These are phyloP conservation scores for Diplocarpon mali DNA, from an alignment of 2,329 filamentous ascomycete genomes.

Conservation along the genomic window DNA sequence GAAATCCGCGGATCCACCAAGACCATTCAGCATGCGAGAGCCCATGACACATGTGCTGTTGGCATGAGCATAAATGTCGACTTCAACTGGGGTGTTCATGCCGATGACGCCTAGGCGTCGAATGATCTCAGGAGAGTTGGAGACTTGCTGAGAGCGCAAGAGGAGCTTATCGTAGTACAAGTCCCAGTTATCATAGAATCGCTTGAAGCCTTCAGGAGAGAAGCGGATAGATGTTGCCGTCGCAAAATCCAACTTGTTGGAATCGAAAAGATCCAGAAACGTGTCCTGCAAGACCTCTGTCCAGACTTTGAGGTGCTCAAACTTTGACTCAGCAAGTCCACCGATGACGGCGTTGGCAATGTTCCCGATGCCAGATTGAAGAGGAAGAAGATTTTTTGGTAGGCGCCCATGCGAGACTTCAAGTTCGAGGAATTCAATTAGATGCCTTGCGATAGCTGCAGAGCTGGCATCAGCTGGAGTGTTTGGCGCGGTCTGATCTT, in stretches of 20 bases:
- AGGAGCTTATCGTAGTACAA: constrained; percentile 71
- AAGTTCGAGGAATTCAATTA: constrained; percentile 80
- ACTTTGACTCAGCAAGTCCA: constrained; percentile 69
- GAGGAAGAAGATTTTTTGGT: constrained; percentile 63
- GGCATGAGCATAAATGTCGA: constrained; percentile 89
- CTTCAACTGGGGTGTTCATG: constrained; percentile 92
- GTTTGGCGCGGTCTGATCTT: constrained; percentile 66
- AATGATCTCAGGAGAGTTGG: constrained; percentile 86
- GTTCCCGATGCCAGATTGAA: constrained; percentile 85
- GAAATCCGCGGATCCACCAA: constrained; percentile 76
- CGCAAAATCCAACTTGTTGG: constrained; percentile 76
- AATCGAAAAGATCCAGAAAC: constrained; percentile 87
- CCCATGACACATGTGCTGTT: constrained; percentile 89
- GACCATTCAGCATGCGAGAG: constrained; percentile 75
- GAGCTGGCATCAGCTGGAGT: constrained; percentile 63
- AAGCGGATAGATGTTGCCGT: constrained; percentile 86
- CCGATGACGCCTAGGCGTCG: constrained; percentile 76
- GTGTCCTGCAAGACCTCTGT: constrained; percentile 89
- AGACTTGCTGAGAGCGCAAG: constrained; percentile 77
- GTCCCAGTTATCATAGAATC: constrained; percentile 83
- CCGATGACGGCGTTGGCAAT: constrained; percentile 88
- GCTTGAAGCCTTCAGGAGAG: constrained; percentile 81
- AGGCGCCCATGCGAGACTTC: constrained; percentile 71
- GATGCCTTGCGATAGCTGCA: constrained; percentile 60
- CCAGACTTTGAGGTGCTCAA: constrained; percentile 84